Evolutionary conservation across 2,329 filamentous ascomycete species (phyloP), one percentile per base, ranked within the genome.

Genomic region (Aspergillus chevalieri): DNA sequence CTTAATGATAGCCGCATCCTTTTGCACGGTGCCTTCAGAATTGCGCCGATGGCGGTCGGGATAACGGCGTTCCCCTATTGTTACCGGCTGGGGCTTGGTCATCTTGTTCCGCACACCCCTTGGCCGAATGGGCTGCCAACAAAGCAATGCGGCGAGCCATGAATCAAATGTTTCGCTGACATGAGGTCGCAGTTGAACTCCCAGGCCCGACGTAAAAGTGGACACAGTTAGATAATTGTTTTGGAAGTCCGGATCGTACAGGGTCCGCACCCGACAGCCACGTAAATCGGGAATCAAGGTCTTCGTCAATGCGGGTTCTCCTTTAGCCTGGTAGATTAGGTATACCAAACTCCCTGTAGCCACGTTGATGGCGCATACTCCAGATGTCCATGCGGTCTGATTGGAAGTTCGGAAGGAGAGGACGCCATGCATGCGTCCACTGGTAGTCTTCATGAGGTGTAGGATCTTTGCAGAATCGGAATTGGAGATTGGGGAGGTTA

Each of bases 1-100:
- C 66, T 97, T 98, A 74, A 97, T 97, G 57, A 97, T 93, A 48
- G 86, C 83, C 3, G 83, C 81, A 54, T 89, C 85, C 63, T 85
- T 93, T 24, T 78, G 72, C 24, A 77, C 62, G 2, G 78, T 76
- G 46, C 62, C 71, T 53, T 75, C 73, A 8, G 74, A 76, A 48
- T 73, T 70, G 49, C 73, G 63, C 50, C 74, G 67, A 19, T 41
- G 17, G 30, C 71, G 70, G 24, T 75, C 71, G 2, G 65, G 62
- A 38, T 71, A 57, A 34, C 70, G 71, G 42, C 70, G 69, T 41
- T 74, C 72, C 17, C 65, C 63, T 44, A 74, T 74, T 21, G 70
- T 62, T 33, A 74, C 66, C 5, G 68, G 66, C 53, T 76, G 73
- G 46, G 74, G 72, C 53, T 75, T 77, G 26, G 70, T 73, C 66